phyloP scores from a whole-genome alignment of 2,329 filamentous ascomycete species.

The Aulographum hederae region DNA sequence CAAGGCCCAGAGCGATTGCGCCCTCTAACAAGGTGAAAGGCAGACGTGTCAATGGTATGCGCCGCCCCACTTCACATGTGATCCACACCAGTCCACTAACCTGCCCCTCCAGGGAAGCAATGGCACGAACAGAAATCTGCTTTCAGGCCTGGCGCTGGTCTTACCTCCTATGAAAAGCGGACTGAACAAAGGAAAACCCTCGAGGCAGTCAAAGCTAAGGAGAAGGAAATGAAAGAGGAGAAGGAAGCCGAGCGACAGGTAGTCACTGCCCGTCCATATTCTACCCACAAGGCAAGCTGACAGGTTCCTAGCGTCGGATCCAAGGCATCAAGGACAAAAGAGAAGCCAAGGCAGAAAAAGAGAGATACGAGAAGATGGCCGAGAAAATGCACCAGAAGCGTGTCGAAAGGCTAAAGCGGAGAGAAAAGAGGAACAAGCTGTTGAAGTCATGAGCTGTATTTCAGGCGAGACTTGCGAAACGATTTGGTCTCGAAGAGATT shows the following conservation, averaged over 20 bases:
- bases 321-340: slow-evolving; percentile 71
- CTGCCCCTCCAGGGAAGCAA: slow-evolving; percentile 94
- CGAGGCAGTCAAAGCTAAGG: slow-evolving; percentile 71
- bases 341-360: slow-evolving; percentile 79
- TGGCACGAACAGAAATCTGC: slow-evolving; percentile 75
- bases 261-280: slow-evolving; percentile 7
- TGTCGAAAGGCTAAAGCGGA: slow-evolving; percentile 79
- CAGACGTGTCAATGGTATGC: no score
- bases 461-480: no score
- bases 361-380: slow-evolving; percentile 81
- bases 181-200: slow-evolving; percentile 49
- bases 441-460: slow-evolving; percentile 26
- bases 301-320: slow-evolving; percentile 42
- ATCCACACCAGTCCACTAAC: no score
- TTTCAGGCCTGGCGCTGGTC: slow-evolving; percentile 65
- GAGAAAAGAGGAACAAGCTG: slow-evolving; percentile 91
- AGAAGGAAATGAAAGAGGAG: slow-evolving; percentile 91
- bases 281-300: not conserved
- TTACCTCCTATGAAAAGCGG: slow-evolving; percentile 64
- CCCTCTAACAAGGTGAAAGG: no score
- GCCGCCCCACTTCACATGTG: no score
- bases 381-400: slow-evolving; percentile 97
- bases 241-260: slow-evolving; percentile 82
- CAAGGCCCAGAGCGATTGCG: no score
- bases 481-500: slow-evolving; percentile 3